Conservation (phyloP, 495 filamentous ascomycete genomes). For the Podospora pseudoanserina region DNA sequence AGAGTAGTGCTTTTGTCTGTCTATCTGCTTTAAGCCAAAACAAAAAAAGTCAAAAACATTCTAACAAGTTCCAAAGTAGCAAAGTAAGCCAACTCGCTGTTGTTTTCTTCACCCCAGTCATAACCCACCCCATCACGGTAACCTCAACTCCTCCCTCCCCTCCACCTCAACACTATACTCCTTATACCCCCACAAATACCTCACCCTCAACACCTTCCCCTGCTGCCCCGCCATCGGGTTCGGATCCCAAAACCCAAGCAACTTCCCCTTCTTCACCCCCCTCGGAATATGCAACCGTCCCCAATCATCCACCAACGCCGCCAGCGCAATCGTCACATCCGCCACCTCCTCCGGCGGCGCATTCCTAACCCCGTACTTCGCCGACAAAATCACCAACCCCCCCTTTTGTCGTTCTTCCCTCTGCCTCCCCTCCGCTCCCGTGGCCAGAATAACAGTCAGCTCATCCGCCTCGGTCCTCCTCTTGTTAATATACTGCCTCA, state of each 20-base stretch:
- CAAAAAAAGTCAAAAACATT: neutral
- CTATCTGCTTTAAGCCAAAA: neutral
- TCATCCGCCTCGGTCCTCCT: constrained; percentile 49
- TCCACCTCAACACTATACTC: constrained; percentile 45
- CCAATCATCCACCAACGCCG: constrained; percentile 27
- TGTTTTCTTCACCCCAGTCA: neutral
- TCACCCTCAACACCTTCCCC: constrained; percentile 51
- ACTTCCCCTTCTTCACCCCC: constrained; percentile 41
- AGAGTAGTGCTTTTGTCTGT: neutral
- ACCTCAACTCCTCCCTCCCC: constrained; percentile 43
- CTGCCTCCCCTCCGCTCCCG: constrained; percentile 49
- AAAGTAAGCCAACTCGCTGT: neutral
- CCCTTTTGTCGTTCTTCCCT: constrained; percentile 35
- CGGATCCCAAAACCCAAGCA: constrained; percentile 57
- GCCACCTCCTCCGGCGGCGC: constrained; percentile 34
- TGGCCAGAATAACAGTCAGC: constrained; percentile 50
- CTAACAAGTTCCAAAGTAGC: neutral
- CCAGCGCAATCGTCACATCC: constrained; percentile 34
- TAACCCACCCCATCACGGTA: constrained; percentile 25
- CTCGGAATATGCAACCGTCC: constrained; percentile 20
- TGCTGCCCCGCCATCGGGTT: constrained; percentile 50
- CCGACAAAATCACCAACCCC: constrained; percentile 31
- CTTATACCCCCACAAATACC: constrained; percentile 49
- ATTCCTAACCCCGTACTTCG: constrained; percentile 32
- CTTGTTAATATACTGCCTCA: constrained; percentile 40